Conservation (phyloP, 768 basidiomycete species). For the Panellus pusillus region DNA sequence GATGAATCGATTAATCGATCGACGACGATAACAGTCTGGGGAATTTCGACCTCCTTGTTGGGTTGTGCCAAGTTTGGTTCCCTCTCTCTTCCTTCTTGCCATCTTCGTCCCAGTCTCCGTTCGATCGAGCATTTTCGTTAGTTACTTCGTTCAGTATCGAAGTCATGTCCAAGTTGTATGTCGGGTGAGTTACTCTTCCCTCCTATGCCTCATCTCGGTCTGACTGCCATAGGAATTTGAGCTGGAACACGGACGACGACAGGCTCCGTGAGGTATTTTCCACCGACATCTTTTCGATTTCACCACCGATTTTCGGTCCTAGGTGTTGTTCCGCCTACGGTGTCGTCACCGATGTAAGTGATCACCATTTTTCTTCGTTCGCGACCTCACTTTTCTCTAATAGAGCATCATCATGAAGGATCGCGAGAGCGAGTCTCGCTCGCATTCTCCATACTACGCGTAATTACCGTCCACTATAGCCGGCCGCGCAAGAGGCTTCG, state of each 20-base stretch:
- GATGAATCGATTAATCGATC: no score
- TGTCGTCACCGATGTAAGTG: conserved; percentile 87
- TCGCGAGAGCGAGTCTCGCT: conserved; percentile 53
- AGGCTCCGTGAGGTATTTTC: conserved; percentile 63
- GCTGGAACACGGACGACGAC: conserved; percentile 95
- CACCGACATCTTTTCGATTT: conserved; percentile 21
- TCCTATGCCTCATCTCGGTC: background rate
- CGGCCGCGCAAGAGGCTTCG: conserved; percentile 93
- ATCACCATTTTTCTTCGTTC: conserved; percentile 21
- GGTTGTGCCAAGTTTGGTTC: no score
- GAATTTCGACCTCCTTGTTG: no score
- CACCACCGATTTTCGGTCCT: conserved; percentile 24
- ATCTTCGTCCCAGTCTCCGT: background rate
- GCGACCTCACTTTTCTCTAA: conserved; percentile 26
- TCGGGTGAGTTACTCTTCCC: conserved; percentile 7
- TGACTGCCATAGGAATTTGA: conserved; percentile 72
- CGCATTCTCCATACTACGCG: background rate
- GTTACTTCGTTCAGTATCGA: background rate
- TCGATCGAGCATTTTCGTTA: background rate
- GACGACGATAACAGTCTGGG: no score
- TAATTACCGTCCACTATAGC: conserved; percentile 37
- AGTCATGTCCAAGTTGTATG: conserved; percentile 18
- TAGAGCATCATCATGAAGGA: conserved; percentile 98
- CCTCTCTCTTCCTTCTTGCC: no score
- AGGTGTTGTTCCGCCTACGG: conserved; percentile 83